phyloP scores from a whole-genome alignment of 352 stramenopile genomes.

The Phytopythium kandeliae region DNA sequence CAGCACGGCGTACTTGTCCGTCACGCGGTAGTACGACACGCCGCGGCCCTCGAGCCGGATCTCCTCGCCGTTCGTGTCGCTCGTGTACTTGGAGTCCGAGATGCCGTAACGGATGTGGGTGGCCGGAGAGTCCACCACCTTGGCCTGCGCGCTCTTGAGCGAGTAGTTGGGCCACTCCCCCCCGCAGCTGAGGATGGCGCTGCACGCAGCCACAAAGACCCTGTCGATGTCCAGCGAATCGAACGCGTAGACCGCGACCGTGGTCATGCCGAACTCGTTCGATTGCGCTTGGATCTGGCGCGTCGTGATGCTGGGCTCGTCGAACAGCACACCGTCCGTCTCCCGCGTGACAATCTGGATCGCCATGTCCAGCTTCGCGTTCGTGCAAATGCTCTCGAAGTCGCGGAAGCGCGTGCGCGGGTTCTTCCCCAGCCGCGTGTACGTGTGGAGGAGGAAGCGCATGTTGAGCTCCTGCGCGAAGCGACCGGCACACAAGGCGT shows the following conservation, averaged over 20 bases:
- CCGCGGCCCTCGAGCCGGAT: conserved; percentile 7
- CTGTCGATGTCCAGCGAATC: conserved; percentile 9
- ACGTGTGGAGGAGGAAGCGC: conserved; percentile 34
- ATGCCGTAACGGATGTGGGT: conserved; percentile 8
- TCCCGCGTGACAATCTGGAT: conserved; percentile 32
- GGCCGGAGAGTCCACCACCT: conserved; percentile 2
- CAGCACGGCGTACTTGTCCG: conserved; percentile 1
- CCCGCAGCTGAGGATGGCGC: conserved; percentile 4
- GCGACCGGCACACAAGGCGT: too few species aligned
- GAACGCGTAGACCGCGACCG: conserved; percentile 12
- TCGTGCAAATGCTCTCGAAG: conserved; percentile 16
- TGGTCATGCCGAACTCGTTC: conserved; percentile 16
- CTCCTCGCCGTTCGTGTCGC: conserved; percentile 1
- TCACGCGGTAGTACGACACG: conserved; percentile 10
- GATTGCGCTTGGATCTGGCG: conserved; percentile 18
- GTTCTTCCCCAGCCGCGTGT: conserved; percentile 25
- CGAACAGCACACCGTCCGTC: conserved; percentile 20
- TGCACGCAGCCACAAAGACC: conserved; percentile 7
- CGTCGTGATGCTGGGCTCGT: conserved; percentile 24
- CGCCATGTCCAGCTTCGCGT: conserved; percentile 30
- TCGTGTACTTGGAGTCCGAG: conserved; percentile 2
- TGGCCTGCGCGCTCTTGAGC: conserved; percentile 3
- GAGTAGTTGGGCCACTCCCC: conserved; percentile 9
- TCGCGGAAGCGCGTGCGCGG: conserved; percentile 23
- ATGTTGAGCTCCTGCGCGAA: conserved; percentile 24